Evolutionary conservation across 2,329 filamentous ascomycete genomes (phyloP), one percentile per base, ranked within the genome.

Genomic region (Penicillium sp.): DNA sequence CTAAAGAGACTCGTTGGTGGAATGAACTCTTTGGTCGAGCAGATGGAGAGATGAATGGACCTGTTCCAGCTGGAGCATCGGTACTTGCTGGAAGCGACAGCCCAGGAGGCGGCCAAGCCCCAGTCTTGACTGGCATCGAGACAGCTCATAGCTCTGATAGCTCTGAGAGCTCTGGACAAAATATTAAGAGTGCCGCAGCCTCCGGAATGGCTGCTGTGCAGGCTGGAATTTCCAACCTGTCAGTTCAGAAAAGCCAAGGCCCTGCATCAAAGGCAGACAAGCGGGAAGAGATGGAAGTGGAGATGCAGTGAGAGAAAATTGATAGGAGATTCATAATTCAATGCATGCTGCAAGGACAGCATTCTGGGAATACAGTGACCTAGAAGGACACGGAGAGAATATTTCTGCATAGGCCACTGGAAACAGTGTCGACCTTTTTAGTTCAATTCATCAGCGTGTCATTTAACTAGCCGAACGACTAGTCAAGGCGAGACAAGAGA

Each of bases 1-100:
- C 85, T 1, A 79, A 80, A 10, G 85, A 94, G 51, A 80, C 93
- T n/a, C 80, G 89, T 50, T 98, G 93, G 93, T 98, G 93, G 93
- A 78, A 85, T 55, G 87, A 93, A 60, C 72, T 85, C 1, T 98
- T 96, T 69, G 88, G 89, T 38, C 81, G 90, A 26, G 84, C 84
- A 2, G 88, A 96, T 57, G 81, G 85, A 44, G 93, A 98, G 65
- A 97, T 98, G 91, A 98, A 98, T 59, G 81, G 80, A 0, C 74
- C 78, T 28, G 69, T 81, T 57, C 72, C 74, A 6, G 77, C 64
- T 26, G 71, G 76, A 3, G 76, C 77, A 13, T 74, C 76, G 3
- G 47, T 72, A 63, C 47, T 61, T 59, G 53, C 60, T 52, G 51
- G 56, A 24, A 60, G 51, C 24, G 63, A 64, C 13, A 57, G 53